phyloP scores from a whole-genome alignment of 148 eudicot species.

The Fallopia convolvulus region DNA sequence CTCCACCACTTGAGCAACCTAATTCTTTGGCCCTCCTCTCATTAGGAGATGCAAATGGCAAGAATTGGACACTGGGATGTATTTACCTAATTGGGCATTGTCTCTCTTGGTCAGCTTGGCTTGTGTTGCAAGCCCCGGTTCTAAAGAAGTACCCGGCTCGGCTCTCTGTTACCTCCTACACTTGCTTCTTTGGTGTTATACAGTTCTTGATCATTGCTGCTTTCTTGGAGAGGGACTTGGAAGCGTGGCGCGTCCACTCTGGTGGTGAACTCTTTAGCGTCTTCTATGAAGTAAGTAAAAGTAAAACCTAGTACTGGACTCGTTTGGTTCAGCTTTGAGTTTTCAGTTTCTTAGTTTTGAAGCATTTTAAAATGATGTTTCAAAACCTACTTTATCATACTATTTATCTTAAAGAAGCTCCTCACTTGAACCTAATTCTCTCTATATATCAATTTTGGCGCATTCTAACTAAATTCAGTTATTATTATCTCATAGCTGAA shows the following conservation, averaged over 20 bases:
- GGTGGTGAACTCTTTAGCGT: constrained; percentile 87
- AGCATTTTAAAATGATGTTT: no score
- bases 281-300: constrained; percentile 74
- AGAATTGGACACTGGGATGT: constrained; percentile 93
- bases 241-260: constrained; percentile 81
- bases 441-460: no score
- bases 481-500: no score
- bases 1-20: constrained; percentile 31
- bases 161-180: constrained; percentile 83
- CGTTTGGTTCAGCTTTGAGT: no score
- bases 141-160: constrained; percentile 96
- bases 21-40: constrained; percentile 24
- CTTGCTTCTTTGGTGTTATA: constrained; percentile 85
- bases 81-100: constrained; percentile 87
- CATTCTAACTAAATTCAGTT: no score
- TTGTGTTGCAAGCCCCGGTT: constrained; percentile 78
- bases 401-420: no score
- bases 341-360: no score
- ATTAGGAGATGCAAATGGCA: constrained; percentile 69
- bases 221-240: constrained; percentile 63
- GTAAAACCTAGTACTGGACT: no score
- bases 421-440: no score
- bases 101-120: constrained; percentile 92
- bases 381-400: no score
- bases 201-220: constrained; percentile 81